phyloP scores from a whole-genome alignment of 306 rosid genomes.

The Echinosophora koreensis region DNA sequence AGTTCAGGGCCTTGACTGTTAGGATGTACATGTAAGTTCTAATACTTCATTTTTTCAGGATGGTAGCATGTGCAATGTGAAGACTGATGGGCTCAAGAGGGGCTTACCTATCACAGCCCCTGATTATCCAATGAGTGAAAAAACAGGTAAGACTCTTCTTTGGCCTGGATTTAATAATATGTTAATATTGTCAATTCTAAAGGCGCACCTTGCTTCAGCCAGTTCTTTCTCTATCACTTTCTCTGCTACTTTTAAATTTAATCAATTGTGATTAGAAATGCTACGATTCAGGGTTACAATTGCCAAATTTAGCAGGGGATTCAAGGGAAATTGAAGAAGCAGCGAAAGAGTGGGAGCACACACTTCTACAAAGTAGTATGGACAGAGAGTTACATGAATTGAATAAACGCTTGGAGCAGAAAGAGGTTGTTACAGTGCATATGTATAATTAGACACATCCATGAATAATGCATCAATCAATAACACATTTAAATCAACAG shows the following conservation, averaged over 20 bases:
- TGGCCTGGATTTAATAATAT: constrained; percentile 38
- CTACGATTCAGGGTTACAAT: constrained; percentile 30
- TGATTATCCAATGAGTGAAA: constrained; percentile 83
- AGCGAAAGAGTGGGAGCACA: constrained; percentile 96
- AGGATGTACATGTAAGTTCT: constrained; percentile 30
- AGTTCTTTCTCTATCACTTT: constrained; percentile 29
- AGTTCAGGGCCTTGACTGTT: constrained; percentile 24
- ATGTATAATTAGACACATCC: constrained; percentile 32
- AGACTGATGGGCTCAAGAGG: constrained; percentile 87
- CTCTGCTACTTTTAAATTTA: constrained; percentile 21
- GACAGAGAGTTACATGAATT: constrained; percentile 90
- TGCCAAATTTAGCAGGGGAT: constrained; percentile 69
- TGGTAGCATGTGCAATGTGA: constrained; percentile 61
- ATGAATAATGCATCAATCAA: constrained; percentile 18
- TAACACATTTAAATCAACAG: constrained; percentile 21
- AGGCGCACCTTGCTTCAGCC: constrained; percentile 6
- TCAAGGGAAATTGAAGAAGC: constrained; percentile 89
- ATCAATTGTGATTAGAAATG: constrained; percentile 41
- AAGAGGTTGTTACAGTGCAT: constrained; percentile 65
- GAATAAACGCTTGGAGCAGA: constrained; percentile 90
- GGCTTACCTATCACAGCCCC: constrained; percentile 70
- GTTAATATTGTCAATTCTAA: constrained; percentile 26
- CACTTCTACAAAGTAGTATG: constrained; percentile 87
- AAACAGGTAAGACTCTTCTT: constrained; percentile 66
- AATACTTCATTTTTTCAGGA: constrained; percentile 69